A percentile compares a stretch with the other conserved stretches of the same genome.
Evolutionary conservation across 2,329 filamentous ascomycete species (phyloP).

Genomic region (Pseudocercospora crystallina): DNA sequence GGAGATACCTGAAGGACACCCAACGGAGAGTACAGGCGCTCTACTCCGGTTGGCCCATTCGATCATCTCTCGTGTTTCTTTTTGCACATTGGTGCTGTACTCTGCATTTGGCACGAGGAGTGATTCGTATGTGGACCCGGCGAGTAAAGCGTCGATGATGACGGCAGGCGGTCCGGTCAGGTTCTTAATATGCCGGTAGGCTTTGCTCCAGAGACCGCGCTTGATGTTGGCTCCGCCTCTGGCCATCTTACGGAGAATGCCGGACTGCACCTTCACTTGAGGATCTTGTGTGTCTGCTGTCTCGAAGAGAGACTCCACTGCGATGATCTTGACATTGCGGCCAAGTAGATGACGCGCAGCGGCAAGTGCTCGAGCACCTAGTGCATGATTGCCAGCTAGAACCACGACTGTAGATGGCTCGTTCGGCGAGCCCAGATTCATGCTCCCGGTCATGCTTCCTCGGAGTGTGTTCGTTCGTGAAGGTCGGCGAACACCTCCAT

Average conservation of each 20-base stretch:
- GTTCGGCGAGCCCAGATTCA: conserved; percentile 49
- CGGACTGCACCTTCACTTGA: conserved; percentile 75
- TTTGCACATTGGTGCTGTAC: conserved; percentile 63
- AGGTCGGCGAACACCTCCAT: conserved; percentile 24
- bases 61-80: conserved; percentile 83
- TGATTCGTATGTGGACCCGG: conserved; percentile 85
- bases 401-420: conserved; percentile 63
- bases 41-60: conserved; percentile 91
- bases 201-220: conserved; percentile 55
- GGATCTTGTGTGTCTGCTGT: conserved; percentile 78
- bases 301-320: conserved; percentile 83
- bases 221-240: conserved; percentile 60
- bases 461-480: conserved; percentile 48
- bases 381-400: conserved; percentile 93
- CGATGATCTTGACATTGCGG: conserved; percentile 74
- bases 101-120: conserved; percentile 55
- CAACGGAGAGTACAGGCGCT: conserved; percentile 80
- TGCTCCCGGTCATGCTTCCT: conserved; percentile 60
- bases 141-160: conserved; percentile 85
- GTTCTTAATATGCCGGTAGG: conserved; percentile 53
- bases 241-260: conserved; percentile 76
- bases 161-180: conserved; percentile 69
- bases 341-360: conserved; percentile 85
- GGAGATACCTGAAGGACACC: conserved; percentile 85
- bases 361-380: conserved; percentile 78